Evolutionary conservation across 805 yeast species (phyloP).

Genomic region (Starmerella floris): DNA sequence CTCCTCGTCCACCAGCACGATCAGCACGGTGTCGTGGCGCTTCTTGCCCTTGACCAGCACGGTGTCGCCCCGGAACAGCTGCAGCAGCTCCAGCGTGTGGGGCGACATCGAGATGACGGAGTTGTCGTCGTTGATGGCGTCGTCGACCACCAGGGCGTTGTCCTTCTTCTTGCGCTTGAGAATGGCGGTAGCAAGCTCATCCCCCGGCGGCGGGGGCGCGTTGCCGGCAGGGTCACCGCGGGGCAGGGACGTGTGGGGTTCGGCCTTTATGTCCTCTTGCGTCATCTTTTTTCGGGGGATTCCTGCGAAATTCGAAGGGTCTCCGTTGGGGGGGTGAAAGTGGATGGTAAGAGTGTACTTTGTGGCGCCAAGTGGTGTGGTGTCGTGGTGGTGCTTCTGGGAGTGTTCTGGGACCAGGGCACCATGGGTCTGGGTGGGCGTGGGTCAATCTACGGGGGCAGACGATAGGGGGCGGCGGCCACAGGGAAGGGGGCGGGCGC

Average conservation of each 20-base stretch:
- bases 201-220: slow-evolving; percentile 32
- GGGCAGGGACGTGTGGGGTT: slow-evolving; percentile 31
- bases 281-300: slow-evolving; percentile 11
- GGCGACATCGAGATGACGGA: slow-evolving; percentile 88
- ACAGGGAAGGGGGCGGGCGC: too few species aligned
- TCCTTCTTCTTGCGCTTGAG: slow-evolving; percentile 95
- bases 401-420: neutral
- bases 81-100: slow-evolving; percentile 85
- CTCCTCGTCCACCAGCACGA: slow-evolving; percentile 92
- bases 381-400: neutral
- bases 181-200: slow-evolving; percentile 88
- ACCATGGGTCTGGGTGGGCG: slow-evolving; percentile 1
- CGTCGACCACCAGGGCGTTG: slow-evolving; percentile 87
- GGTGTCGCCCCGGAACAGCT: slow-evolving; percentile 95
- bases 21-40: slow-evolving; percentile 92
- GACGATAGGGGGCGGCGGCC: too few species aligned
- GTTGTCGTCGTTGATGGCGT: slow-evolving; percentile 93
- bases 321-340: neutral
- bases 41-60: slow-evolving; percentile 95
- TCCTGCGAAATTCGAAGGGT: neutral
- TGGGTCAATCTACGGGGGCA: too few species aligned
- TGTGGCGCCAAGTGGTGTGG: neutral
- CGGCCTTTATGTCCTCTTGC: slow-evolving; percentile 26
- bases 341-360: neutral
- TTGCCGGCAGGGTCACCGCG: slow-evolving; percentile 15